Conservation (phyloP, 257 asterid species). For the Solanum tarijense region DNA sequence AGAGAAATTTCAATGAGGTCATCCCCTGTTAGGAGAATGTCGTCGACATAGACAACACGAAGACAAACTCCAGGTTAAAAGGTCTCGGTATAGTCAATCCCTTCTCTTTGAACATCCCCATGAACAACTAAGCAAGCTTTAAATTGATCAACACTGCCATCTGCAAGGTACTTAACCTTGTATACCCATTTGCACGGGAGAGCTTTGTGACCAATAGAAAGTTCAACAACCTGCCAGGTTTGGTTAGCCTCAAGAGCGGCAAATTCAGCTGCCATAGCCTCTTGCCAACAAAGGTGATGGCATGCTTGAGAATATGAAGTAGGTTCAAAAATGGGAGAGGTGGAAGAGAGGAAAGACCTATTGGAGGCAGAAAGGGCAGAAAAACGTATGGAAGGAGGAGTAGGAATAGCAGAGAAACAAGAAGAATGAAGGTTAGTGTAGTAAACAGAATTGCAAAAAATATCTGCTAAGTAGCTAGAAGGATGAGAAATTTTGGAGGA, state of each 20-base stretch:
- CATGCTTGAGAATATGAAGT: background rate
- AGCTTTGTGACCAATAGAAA: background rate
- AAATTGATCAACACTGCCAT: background rate
- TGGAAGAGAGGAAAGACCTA: background rate
- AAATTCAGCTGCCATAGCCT: background rate
- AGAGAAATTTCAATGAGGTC: too few relatives aligned
- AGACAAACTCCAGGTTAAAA: background rate
- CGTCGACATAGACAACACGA: too few relatives aligned
- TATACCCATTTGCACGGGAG: background rate
- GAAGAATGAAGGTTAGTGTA: background rate
- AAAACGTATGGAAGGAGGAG: rapidly evolving
- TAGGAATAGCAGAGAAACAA: background rate
- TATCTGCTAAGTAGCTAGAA: too few relatives aligned
- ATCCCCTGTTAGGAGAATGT: too few relatives aligned
- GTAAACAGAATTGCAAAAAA: background rate
- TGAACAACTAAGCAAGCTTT: background rate
- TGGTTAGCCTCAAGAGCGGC: background rate
- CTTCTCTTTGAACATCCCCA: background rate
- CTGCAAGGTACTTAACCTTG: background rate
- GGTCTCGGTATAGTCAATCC: background rate
- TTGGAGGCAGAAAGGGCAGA: background rate
- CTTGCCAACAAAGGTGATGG: background rate
- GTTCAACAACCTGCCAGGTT: background rate
- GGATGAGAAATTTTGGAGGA: background rate
- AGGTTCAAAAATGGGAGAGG: background rate